Percentiles rank a stretch among this genome's conserved stretches.
Conservation (phyloP, 495 filamentous ascomycete species). For the Astrothelium subdiscretum region DNA sequence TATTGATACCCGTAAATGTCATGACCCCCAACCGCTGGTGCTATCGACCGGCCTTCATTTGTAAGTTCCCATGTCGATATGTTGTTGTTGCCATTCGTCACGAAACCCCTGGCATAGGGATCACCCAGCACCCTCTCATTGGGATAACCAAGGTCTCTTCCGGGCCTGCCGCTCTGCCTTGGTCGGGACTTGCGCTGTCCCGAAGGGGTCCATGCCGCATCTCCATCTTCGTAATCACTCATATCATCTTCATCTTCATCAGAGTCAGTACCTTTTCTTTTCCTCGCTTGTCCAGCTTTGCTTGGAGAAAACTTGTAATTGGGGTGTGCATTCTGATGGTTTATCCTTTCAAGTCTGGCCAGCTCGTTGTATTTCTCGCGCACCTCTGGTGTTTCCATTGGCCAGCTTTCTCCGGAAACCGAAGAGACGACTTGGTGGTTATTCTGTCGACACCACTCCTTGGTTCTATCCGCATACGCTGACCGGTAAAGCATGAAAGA, state of each 20-base stretch:
- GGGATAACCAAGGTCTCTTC: not conserved
- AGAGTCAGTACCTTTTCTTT: slow-evolving; percentile 31
- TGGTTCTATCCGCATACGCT: slow-evolving; percentile 77
- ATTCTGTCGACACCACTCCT: slow-evolving; percentile 70
- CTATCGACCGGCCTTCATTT: slow-evolving; percentile 50
- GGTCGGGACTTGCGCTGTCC: slow-evolving; percentile 7
- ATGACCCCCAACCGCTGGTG: slow-evolving; percentile 40
- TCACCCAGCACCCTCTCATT: not conserved
- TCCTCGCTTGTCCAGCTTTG: slow-evolving; percentile 51
- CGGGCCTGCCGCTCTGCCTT: slow-evolving; percentile 3
- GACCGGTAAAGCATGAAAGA: slow-evolving; percentile 98
- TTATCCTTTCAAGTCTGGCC: slow-evolving; percentile 70
- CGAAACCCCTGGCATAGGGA: not conserved
- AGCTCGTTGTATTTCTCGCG: slow-evolving; percentile 70
- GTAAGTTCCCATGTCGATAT: slow-evolving; percentile 48
- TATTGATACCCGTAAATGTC: slow-evolving; percentile 43
- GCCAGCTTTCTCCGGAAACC: slow-evolving; percentile 77
- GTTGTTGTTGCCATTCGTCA: slow-evolving; percentile 22
- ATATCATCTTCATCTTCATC: slow-evolving; percentile 17
- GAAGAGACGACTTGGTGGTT: slow-evolving; percentile 92
- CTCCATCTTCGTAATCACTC: slow-evolving; percentile 15
- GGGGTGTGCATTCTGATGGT: slow-evolving; percentile 78
- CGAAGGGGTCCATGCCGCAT: slow-evolving; percentile 22
- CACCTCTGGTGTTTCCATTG: slow-evolving; percentile 58
- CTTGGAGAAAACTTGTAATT: slow-evolving; percentile 91